A percentile compares a stretch with the other conserved stretches of the same genome.
Conservation (phyloP, 2,329 filamentous ascomycete species). For the Scorias spongiosa region DNA sequence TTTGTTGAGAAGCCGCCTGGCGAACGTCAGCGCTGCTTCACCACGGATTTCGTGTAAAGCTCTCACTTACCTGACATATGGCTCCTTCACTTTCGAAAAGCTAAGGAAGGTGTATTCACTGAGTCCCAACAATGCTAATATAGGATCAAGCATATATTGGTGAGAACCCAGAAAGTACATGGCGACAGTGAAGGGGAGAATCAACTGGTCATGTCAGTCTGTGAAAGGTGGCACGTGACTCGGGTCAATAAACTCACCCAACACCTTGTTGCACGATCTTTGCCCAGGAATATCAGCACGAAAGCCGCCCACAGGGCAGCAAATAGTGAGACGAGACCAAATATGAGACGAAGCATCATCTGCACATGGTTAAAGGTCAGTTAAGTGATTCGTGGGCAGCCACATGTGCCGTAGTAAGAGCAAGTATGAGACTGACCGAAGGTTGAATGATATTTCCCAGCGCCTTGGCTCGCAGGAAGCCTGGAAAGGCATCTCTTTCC, state of each 20-base stretch:
- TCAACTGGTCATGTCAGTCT: conserved; percentile 35
- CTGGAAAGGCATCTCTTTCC: conserved; percentile 97
- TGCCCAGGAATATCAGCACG: conserved; percentile 79
- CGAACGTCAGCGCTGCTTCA: conserved; percentile 2
- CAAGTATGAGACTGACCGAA: conserved; percentile 28
- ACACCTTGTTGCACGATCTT: conserved; percentile 55
- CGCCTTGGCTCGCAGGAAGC: conserved; percentile 87
- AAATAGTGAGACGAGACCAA: conserved; percentile 77
- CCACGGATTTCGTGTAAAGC: too few species aligned
- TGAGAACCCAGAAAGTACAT: conserved; percentile 82
- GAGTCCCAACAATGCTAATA: conserved; percentile 74
- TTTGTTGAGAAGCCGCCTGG: conserved; percentile 60
- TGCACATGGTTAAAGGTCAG: background rate
- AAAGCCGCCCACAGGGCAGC: conserved; percentile 90
- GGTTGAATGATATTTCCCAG: conserved; percentile 89
- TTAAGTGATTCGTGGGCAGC: background rate
- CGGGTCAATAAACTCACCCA: conserved; percentile 50
- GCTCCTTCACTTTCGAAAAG: conserved; percentile 76
- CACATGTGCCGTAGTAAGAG: background rate
- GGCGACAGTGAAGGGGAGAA: conserved; percentile 82
- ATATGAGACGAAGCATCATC: conserved; percentile 67
- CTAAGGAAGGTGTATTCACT: conserved; percentile 96
- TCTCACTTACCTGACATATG: conserved; percentile 49
- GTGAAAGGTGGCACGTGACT: background rate
- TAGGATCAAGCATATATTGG: conserved; percentile 87